Evolutionary conservation across 73 alveolate species (phyloP).

Genomic region (Tetrahymena thermophila): DNA sequence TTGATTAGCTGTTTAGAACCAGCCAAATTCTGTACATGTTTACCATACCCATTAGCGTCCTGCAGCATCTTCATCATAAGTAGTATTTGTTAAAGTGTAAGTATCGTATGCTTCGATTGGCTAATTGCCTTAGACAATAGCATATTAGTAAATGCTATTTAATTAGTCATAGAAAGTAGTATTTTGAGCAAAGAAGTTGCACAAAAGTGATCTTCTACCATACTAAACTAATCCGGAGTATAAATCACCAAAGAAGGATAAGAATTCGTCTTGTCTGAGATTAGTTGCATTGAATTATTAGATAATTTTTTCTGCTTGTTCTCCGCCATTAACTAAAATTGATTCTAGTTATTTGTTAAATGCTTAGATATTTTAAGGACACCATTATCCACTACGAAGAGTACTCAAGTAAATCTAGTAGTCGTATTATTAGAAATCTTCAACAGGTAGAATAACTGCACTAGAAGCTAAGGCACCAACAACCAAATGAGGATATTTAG

Average conservation of each 20-base stretch:
- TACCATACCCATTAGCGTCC: constrained; percentile 57
- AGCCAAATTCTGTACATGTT: constrained; percentile 58
- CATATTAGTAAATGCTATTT: constrained; percentile 17
- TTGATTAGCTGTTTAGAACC: constrained; percentile 49
- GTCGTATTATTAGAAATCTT: constrained; percentile 52
- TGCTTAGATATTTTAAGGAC: constrained; percentile 17
- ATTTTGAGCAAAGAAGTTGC: constrained; percentile 9
- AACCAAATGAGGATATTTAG: constrained; percentile 53
- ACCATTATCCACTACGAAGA: constrained; percentile 39
- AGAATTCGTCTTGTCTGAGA: constrained; percentile 47
- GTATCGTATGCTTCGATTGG: constrained; percentile 31
- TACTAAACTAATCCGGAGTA: constrained; percentile 37
- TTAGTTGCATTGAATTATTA: constrained; percentile 22
- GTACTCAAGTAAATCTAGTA: constrained; percentile 31
- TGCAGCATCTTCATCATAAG: constrained; percentile 11
- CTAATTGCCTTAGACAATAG: constrained; percentile 2
- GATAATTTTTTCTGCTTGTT: constrained; percentile 17
- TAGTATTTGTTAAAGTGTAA: constrained; percentile 28
- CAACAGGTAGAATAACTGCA: constrained; percentile 52
- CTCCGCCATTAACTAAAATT: constrained; percentile 1
- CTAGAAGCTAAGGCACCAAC: constrained; percentile 51
- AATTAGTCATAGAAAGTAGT: constrained; percentile 11
- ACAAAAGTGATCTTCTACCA: constrained; percentile 48
- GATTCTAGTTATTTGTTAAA: constrained; percentile 26
- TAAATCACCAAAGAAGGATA: constrained; percentile 51